These are phyloP conservation scores for Zygosaccharomyces gambellarensis DNA, from an alignment of 805 yeast species.

Conservation along the genomic window DNA sequence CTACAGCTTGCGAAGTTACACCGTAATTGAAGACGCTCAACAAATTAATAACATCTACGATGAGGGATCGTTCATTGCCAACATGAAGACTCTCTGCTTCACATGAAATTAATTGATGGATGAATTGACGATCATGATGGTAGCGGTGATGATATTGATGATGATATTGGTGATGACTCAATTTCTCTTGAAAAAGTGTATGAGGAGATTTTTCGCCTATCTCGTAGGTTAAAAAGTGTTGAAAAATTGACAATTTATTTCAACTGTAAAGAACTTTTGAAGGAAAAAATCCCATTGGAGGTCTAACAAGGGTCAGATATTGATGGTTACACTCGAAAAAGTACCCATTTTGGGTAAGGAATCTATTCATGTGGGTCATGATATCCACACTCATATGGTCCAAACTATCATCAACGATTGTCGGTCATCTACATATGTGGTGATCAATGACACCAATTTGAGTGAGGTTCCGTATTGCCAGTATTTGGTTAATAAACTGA, in stretches of 20 bases:
- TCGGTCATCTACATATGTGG: conserved; percentile 86
- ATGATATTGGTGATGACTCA: background rate
- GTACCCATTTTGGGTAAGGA: conserved; percentile 79
- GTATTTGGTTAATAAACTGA: conserved; percentile 42
- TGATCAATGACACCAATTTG: conserved; percentile 82
- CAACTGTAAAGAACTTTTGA: background rate
- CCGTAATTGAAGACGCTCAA: conserved; percentile 12
- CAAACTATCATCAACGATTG: conserved; percentile 54
- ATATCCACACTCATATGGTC: conserved; percentile 69
- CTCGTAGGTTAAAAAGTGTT: background rate
- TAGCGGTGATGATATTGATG: background rate
- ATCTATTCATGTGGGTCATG: conserved; percentile 85
- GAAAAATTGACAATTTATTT: background rate
- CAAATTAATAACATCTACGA: conserved; percentile 32
- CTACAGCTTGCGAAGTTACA: conserved; percentile 15
- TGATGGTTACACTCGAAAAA: conserved; percentile 37
- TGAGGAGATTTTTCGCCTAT: background rate
- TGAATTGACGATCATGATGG: background rate
- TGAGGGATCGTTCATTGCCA: conserved; percentile 24
- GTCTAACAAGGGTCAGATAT: background rate
- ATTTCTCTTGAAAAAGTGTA: background rate
- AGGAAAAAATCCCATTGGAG: background rate
- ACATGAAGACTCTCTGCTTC: conserved; percentile 21
- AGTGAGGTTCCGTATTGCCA: conserved; percentile 58
- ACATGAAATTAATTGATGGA: background rate